Base-by-base conservation (phyloP, 164 flowering plant genomes). In the Piper betle region DNA sequence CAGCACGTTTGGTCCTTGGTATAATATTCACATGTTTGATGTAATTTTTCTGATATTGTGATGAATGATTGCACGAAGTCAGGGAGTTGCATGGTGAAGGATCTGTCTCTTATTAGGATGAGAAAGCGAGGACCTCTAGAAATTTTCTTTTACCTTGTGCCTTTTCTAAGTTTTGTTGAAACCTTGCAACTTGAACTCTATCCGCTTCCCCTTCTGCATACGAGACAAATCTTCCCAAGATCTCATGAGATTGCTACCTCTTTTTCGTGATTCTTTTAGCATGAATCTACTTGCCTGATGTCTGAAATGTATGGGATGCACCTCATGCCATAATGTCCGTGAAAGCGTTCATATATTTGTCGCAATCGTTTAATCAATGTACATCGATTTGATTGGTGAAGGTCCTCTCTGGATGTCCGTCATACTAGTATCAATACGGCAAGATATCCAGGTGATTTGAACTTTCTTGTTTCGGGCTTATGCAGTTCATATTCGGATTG, bases 1-100 rank as follows among this genome's bases (percentile, higher is more conserved):
- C 94, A 59, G 94, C 91, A 69, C 95, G 98, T 52, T 77, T 93
- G 40, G 73, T 87, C 66, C 80, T n/a, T 93, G 96, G 98, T 88
- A 37, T 61, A 37, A 62, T 46, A 15, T 46, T 46, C n/a, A n/a
- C 12, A 46, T 46, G 3, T 10, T 15, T 46, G 15, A 12, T n/a
- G n/a, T 46, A 46, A 5, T 46, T 46, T 46, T 0, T 15, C 12
- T 46, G 50, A 46, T 10, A 15, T 3, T 10, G 15, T 10, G 50
- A 15, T 46, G 50, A 6, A 46, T 46, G 50, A 9, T 46, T 46
- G 50, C 15, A 15, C 33, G 33, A 25, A 25, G 33, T 25, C 33
- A 25, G 33, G 33, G 2, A 25, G 33, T 25, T 25, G 33, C 33
- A 25, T 25, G n/a, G 1, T 25, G 33, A 25, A 25, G 2, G 33